Evolutionary conservation across 495 filamentous ascomycete genomes (phyloP).

Genomic region (Choiromyces venosus): DNA sequence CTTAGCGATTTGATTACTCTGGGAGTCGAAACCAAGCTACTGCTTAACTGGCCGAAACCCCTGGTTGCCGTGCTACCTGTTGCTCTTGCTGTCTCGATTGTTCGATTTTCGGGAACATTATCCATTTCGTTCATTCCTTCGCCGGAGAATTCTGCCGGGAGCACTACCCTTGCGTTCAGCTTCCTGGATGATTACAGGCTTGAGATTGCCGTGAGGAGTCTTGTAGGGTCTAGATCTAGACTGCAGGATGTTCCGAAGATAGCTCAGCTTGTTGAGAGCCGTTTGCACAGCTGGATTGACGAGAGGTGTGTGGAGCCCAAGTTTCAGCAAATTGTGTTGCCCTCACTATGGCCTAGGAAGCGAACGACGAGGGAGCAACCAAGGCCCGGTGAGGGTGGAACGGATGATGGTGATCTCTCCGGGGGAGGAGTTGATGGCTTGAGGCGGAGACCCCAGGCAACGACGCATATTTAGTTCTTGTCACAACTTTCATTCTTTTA

Average conservation of each 20-base stretch:
- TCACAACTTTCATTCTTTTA: not conserved
- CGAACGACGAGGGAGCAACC: constrained; percentile 60
- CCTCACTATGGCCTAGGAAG: constrained; percentile 90
- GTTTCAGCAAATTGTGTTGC: constrained; percentile 90
- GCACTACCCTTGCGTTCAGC: constrained; percentile 85
- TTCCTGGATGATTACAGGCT: constrained; percentile 95
- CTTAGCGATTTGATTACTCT: constrained; percentile 91
- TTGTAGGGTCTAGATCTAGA: constrained; percentile 83
- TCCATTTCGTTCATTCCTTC: constrained; percentile 84
- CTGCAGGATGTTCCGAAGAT: constrained; percentile 97
- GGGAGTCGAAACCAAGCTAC: constrained; percentile 84
- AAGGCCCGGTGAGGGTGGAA: constrained; percentile 20
- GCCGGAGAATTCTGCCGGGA: constrained; percentile 43
- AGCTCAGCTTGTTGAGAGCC: constrained; percentile 83
- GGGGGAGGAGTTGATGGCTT: constrained; percentile 20
- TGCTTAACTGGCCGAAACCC: constrained; percentile 88
- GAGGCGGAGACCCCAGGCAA: constrained; percentile 22
- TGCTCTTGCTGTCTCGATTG: constrained; percentile 80
- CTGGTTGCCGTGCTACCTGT: constrained; percentile 87
- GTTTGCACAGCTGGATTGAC: constrained; percentile 94
- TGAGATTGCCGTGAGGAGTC: constrained; percentile 81
- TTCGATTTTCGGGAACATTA: constrained; percentile 88
- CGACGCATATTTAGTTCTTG: constrained; percentile 18
- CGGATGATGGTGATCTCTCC: constrained; percentile 14
- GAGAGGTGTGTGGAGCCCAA: constrained; percentile 91